A percentile compares a stretch with the other conserved stretches of the same genome.
These are phyloP conservation scores for Golubevia pallescens DNA, from an alignment of 1,284 basidiomycete genomes.

Conservation along the genomic window DNA sequence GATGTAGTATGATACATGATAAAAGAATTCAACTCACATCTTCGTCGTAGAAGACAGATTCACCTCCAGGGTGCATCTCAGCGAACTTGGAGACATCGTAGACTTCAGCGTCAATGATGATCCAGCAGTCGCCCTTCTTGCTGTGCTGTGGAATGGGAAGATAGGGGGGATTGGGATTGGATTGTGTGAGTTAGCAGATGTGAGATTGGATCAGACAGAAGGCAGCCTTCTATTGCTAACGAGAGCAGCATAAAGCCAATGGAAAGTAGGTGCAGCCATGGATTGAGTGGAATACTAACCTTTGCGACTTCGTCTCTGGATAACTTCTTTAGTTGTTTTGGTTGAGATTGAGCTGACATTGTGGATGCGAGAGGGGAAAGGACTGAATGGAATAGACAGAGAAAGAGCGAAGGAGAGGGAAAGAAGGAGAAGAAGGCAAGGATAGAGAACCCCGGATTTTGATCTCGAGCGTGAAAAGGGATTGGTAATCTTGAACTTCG, in stretches of 20 bases:
- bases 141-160: constrained; percentile 21
- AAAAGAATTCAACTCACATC: constrained; percentile 22
- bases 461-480: too few relatives aligned
- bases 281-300: too few relatives aligned
- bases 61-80: constrained; percentile 59
- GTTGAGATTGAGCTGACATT: constrained; percentile 7
- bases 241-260: too few relatives aligned
- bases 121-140: constrained; percentile 42
- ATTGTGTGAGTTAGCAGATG: background rate
- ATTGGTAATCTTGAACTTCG: too few relatives aligned
- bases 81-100: constrained; percentile 63
- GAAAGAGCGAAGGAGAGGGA: background rate
- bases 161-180: background rate
- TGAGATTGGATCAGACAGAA: too few relatives aligned
- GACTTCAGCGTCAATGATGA: constrained; percentile 56
- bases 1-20: too few relatives aligned
- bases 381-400: background rate
- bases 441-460: too few relatives aligned
- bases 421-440: background rate
- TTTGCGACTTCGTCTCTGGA: constrained; percentile 13
- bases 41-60: constrained; percentile 53
- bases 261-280: too few relatives aligned
- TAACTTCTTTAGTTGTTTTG: constrained; percentile 4
- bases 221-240: too few relatives aligned
- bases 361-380: constrained; percentile 1